Evolutionary conservation across 208 protist species (phyloP).

Genomic region (Acanthamoeba royreba): DNA sequence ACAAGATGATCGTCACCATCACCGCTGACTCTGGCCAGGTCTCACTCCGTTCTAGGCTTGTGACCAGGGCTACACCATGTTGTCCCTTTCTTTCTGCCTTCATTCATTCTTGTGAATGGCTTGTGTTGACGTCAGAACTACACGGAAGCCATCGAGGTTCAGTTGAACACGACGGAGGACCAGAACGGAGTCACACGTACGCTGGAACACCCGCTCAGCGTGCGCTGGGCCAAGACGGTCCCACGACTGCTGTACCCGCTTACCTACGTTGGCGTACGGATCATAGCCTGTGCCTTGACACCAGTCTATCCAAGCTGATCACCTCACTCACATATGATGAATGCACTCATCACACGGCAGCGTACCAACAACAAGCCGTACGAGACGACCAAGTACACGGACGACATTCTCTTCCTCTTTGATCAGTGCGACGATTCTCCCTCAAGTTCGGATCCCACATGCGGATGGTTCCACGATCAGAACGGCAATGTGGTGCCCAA

Average conservation of each 20-base stretch:
- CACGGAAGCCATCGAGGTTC: not conserved
- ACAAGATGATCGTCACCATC: not conserved
- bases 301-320: not conserved
- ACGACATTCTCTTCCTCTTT: slow-evolving; percentile 12
- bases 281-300: not conserved
- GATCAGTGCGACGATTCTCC: not conserved
- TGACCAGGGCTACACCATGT: no score
- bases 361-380: not conserved
- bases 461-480: not conserved
- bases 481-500: not conserved
- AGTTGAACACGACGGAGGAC: not conserved
- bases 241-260: slow-evolving; percentile 7
- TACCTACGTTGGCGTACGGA: not conserved
- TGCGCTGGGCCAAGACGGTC: not conserved
- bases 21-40: not conserved
- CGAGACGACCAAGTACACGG: not conserved
- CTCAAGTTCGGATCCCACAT: not conserved
- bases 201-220: not conserved
- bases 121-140: no score
- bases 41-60: no score
- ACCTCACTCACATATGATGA: not conserved
- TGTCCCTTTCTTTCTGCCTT: not conserved
- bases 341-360: not conserved
- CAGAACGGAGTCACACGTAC: not conserved
- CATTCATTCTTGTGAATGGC: no score